phyloP scores from a whole-genome alignment of 2,329 filamentous ascomycete genomes.

The Xylariomycetidae sp. region DNA sequence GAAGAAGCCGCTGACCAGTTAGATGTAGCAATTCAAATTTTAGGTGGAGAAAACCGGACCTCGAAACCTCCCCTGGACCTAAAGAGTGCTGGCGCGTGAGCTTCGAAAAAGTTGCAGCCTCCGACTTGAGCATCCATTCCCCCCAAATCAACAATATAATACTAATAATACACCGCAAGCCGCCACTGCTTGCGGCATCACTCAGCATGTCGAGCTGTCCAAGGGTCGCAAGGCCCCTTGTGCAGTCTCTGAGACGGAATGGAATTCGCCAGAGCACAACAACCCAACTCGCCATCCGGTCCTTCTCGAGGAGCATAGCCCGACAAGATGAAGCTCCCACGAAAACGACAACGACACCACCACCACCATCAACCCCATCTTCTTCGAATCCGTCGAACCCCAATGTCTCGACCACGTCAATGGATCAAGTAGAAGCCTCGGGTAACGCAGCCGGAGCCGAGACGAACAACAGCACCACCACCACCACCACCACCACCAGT shows the following conservation, averaged over 20 bases:
- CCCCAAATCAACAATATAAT: too few relatives aligned
- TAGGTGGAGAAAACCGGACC: too few relatives aligned
- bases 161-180: too few relatives aligned
- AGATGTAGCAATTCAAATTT: slow-evolving; percentile 7
- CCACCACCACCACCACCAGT: background rate
- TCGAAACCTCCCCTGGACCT: too few relatives aligned
- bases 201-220: slow-evolving; percentile 54
- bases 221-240: slow-evolving; percentile 53
- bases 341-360: slow-evolving; percentile 19
- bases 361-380: slow-evolving; percentile 10
- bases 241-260: slow-evolving; percentile 47
- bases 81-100: slow-evolving; percentile 2
- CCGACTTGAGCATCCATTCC: slow-evolving; percentile 3
- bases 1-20: slow-evolving; percentile 3
- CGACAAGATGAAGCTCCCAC: slow-evolving; percentile 31
- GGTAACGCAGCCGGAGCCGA: slow-evolving; percentile 5
- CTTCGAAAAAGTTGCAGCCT: slow-evolving; percentile 1
- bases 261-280: slow-evolving; percentile 21
- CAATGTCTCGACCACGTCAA: slow-evolving; percentile 12
- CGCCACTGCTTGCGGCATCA: too few relatives aligned
- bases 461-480: slow-evolving; percentile 16
- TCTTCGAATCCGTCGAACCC: slow-evolving; percentile 13
- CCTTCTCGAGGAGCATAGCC: slow-evolving; percentile 31
- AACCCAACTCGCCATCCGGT: slow-evolving; percentile 26
- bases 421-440: slow-evolving; percentile 12